phyloP scores from a whole-genome alignment of 345 rosid species.

The Anastatica hierochuntica region DNA sequence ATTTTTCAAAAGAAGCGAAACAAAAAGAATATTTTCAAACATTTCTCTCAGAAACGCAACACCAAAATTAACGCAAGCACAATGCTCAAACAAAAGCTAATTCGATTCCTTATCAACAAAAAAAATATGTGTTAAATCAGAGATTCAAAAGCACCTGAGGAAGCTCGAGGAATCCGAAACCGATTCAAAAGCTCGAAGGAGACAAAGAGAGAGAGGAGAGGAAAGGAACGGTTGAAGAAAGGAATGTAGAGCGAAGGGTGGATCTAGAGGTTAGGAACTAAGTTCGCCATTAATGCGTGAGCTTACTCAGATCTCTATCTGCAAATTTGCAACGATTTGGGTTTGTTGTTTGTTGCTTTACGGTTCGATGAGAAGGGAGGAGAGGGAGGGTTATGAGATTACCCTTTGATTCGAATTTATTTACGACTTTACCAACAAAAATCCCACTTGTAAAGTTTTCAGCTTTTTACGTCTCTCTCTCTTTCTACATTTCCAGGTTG shows the following conservation, averaged over 20 bases:
- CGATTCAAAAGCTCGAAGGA: conserved; percentile 8
- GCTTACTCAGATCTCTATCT: conserved; percentile 36
- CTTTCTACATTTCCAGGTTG: conserved; percentile 15
- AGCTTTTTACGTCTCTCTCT: background rate
- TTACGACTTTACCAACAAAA: conserved; percentile 29
- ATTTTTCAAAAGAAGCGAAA: too few relatives aligned
- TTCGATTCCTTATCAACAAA: too few relatives aligned
- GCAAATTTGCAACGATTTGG: conserved; percentile 12
- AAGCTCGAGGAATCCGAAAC: background rate
- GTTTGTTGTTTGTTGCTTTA: background rate
- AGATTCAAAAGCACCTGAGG: background rate
- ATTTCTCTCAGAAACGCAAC: background rate
- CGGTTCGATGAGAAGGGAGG: conserved; percentile 1
- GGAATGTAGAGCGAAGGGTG: background rate
- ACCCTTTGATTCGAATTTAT: conserved; percentile 5
- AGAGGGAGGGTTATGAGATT: background rate
- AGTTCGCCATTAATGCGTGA: conserved; percentile 24
- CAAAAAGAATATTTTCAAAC: too few relatives aligned
- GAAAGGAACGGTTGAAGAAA: conserved; percentile 14
- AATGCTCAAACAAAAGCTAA: too few relatives aligned
- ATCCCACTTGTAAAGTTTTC: too few relatives aligned
- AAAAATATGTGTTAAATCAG: too few relatives aligned
- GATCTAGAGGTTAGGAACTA: conserved; percentile 8
- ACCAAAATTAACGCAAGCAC: background rate
- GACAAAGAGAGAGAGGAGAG: background rate